Evolutionary conservation across 2,329 filamentous ascomycete genomes (phyloP).

Genomic region (Dothiorella sarmentorum): DNA sequence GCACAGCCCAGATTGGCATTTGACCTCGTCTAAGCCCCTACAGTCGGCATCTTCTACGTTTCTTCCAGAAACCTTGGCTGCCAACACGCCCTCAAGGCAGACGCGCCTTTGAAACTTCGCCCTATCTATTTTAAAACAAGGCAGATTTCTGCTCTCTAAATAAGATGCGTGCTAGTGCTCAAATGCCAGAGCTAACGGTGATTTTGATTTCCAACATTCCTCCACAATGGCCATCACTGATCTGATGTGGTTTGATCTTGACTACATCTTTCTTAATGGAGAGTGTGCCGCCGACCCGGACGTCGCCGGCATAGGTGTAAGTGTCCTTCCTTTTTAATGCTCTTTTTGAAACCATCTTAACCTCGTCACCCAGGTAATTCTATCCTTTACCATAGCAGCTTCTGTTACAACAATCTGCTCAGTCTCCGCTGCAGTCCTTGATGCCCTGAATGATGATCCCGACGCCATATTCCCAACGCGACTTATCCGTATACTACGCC

Average conservation of each 20-base stretch:
- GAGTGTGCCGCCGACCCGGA: slow-evolving; percentile 29
- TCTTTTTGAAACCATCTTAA: no score
- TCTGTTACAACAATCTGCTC: slow-evolving; percentile 29
- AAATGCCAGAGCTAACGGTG: no score
- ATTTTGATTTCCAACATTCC: background rate
- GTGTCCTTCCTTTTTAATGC: background rate
- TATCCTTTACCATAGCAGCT: slow-evolving; percentile 32
- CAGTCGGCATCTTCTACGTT: background rate
- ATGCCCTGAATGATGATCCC: slow-evolving; percentile 26
- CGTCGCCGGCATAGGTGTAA: slow-evolving; percentile 31
- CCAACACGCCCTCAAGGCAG: background rate
- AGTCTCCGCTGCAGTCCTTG: slow-evolving; percentile 31
- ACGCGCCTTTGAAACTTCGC: background rate
- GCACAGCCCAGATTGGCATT: no score
- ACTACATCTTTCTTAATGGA: slow-evolving; percentile 19
- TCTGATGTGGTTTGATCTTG: background rate
- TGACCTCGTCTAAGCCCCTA: no score
- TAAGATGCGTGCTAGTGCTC: background rate
- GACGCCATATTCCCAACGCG: background rate
- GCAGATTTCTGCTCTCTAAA: background rate
- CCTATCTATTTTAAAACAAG: background rate
- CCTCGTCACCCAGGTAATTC: slow-evolving; percentile 24
- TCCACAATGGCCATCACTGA: background rate
- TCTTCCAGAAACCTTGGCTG: background rate
- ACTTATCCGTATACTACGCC: background rate